Evolutionary conservation across 2,329 filamentous ascomycete species (phyloP).

Genomic region (Zymoseptoria ardabiliae): DNA sequence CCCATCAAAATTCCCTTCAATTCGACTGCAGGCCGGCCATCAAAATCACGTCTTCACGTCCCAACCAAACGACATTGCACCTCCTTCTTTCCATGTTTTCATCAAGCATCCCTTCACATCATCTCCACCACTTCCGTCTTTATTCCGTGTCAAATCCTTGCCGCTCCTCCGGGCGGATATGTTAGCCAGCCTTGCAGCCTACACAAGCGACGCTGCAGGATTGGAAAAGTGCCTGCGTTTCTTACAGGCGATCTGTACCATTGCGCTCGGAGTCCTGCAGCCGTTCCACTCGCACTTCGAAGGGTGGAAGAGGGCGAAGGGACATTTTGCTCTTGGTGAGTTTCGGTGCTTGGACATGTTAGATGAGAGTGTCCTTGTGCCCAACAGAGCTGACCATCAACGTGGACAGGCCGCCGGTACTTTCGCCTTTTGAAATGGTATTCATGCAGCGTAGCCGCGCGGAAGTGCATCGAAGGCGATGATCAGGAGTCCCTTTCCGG

Average conservation of each 20-base stretch:
- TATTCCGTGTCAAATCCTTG: not conserved
- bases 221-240: slow-evolving; percentile 56
- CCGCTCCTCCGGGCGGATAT: not conserved
- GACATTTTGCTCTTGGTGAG: slow-evolving; percentile 39
- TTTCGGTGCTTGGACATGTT: slow-evolving; percentile 3
- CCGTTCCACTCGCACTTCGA: slow-evolving; percentile 28
- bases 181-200: slow-evolving; percentile 10
- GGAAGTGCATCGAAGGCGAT: slow-evolving; percentile 6
- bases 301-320: slow-evolving; percentile 32
- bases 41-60: not conserved
- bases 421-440: slow-evolving; percentile 59
- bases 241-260: slow-evolving; percentile 39
- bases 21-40: not conserved
- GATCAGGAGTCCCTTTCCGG: slow-evolving; percentile 3
- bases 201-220: slow-evolving; percentile 40
- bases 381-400: slow-evolving; percentile 1
- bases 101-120: not conserved
- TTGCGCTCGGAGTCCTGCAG: slow-evolving; percentile 28
- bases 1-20: not conserved
- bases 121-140: not conserved
- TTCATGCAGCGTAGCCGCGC: slow-evolving; percentile 14
- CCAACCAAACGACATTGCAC: not conserved
- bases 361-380: not conserved
- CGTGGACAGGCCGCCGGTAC: slow-evolving; percentile 48
- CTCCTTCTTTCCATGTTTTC: not conserved